Conservation (phyloP, 2,329 filamentous ascomycete species). For the Rhynchosporium secalis region DNA sequence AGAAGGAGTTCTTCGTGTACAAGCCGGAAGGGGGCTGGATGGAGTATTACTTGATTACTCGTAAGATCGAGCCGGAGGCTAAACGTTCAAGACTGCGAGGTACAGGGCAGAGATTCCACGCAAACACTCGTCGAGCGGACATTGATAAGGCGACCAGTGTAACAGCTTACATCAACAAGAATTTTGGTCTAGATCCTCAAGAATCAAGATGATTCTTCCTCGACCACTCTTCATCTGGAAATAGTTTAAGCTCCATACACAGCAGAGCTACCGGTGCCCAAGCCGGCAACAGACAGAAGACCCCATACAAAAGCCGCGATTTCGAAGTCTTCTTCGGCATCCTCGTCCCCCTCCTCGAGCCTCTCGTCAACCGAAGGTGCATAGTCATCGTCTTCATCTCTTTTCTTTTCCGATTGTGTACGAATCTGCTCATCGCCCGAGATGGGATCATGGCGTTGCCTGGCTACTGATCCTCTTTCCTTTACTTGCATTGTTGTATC, state of each 20-base stretch:
- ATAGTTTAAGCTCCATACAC: conserved; percentile 48
- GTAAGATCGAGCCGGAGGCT: background rate
- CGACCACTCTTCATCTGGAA: conserved; percentile 15
- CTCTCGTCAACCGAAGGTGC: conserved; percentile 38
- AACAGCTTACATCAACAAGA: background rate
- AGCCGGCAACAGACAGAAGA: conserved; percentile 45
- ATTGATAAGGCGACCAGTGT: background rate
- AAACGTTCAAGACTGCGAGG: background rate
- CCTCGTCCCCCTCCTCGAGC: conserved; percentile 44
- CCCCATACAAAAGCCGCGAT: conserved; percentile 50
- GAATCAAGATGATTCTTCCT: background rate
- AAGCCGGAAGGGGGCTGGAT: background rate
- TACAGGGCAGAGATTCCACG: background rate
- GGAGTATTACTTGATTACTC: background rate
- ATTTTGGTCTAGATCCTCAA: background rate
- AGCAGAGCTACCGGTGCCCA: conserved; percentile 48
- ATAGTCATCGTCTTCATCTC: conserved; percentile 42
- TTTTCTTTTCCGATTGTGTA: conserved; percentile 19
- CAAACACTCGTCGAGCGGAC: background rate
- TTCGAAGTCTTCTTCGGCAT: conserved; percentile 49
- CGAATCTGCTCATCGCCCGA: background rate
- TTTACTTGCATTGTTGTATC: background rate
- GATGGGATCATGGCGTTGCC: background rate
- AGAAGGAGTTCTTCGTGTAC: background rate
- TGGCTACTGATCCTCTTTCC: background rate